Evolutionary conservation across 805 yeast genomes (phyloP), one percentile per base, ranked within the genome.

Genomic region (Spathaspora passalidarum): DNA sequence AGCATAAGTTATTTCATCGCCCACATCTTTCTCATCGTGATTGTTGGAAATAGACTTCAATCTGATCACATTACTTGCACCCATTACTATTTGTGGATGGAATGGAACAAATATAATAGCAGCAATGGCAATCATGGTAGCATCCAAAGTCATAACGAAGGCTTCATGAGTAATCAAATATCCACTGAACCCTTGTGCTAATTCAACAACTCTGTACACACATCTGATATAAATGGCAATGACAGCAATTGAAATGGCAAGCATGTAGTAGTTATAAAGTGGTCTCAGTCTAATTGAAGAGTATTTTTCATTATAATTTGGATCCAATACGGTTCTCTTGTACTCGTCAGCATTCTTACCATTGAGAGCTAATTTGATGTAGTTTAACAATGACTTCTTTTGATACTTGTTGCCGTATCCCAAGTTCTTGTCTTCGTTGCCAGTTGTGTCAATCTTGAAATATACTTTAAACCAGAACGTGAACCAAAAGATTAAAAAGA

Each of bases 181-280:
- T 2, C 74, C 74, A 5, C 34, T 20, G 52, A 62, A 68, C 1
- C 74, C 73, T 47, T 67, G 63, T 16, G 65, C 56, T 47, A 69
- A 60, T 51, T 69, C 73, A 16, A 66, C 70, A 32, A 68, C 71
- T 54, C 74, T 57, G 48, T 69, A 69, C 10, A 66, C 42, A 47
- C 67, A 62, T 42, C 65, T 52, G 45, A 66, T 61, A 51, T 64
- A 67, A 38, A 68, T 57, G 23, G 55, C 53, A 22, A 63, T 7
- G 2, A 66, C 67, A 1, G 69, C 64, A 1, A 53, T 7, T 3
- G 69, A 57, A n/a, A 66, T 54, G 1, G 64, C 72, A 20, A 65
- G 47, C 3, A 69, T 68, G 45, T 52, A 65, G 46, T 53, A 66
- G 10, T 56, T 52, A 11, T 56, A 56, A 43, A 67, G 54, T 14